Base-by-base conservation (phyloP, 176 grass and related monocot species). In the Aegilops tauschii region DNA sequence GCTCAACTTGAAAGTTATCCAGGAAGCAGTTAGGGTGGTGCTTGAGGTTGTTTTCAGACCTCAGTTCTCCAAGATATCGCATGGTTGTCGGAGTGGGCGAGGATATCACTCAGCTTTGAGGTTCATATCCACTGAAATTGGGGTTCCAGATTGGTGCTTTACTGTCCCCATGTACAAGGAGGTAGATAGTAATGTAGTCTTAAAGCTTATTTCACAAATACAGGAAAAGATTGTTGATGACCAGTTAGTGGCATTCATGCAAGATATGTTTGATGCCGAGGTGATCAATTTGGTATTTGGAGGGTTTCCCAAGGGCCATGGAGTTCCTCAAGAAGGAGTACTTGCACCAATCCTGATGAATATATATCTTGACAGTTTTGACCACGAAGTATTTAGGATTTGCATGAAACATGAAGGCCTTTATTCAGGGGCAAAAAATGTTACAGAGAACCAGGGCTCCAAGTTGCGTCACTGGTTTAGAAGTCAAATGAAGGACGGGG, bases 51-150 rank as follows among this genome's bases (percentile, higher is more conserved):
- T 93, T 45, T 94, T 87, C 85, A 94, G 90, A 45, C 96, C 90
- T 47, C 87, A 98, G 6, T 98, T 98, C 83, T 98, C 93, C 45
- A 98, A 92, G 85, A 95, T 98, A 81, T 95, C 96, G 16, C 96
- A 98, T 73, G 96, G 96, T 39, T 95, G 92, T 28, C 87, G 96
- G 44, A 94, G 91, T 62, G 88, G 96, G 30, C 84, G 93, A 45
- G 93, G 92, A 34, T 87, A 88, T 69, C 78, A 82, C 65, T 93
- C 91, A 9, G 91, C 87, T 49, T 83, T 98, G 29, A 93, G 84
- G 78, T 98, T 92, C 27, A 82, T 98, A 45, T 81, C 85, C 21
- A 68, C 90, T 31, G 96, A 95, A 73, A 95, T 95, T 13, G 86
- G 88, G 63, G 59, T 90, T 31, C 90, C 88, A 5, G 88, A 94